These are phyloP conservation scores for Xerocomellus chrysenteron DNA, from an alignment of 768 basidiomycete species.

Conservation along the genomic window DNA sequence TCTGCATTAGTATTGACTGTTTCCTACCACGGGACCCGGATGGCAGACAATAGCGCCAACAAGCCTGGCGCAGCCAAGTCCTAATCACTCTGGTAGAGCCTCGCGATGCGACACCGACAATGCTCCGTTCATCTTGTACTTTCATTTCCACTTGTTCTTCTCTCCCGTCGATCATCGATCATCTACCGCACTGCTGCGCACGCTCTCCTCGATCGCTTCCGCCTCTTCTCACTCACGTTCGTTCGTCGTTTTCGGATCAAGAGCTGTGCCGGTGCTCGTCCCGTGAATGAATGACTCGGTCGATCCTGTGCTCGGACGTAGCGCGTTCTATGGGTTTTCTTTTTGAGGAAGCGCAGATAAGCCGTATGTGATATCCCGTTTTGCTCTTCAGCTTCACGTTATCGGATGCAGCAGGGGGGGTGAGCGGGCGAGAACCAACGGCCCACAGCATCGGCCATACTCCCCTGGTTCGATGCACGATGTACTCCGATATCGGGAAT, in stretches of 20 bases:
- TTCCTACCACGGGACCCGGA: too few species aligned
- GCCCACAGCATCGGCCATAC: too few species aligned
- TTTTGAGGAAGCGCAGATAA: background rate
- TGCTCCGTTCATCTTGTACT: background rate
- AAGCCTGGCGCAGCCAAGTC: too few species aligned
- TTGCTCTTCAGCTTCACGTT: background rate
- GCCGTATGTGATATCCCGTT: background rate
- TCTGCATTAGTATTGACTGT: too few species aligned
- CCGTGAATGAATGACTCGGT: background rate
- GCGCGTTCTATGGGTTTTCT: background rate
- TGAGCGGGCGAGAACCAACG: background rate
- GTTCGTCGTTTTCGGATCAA: background rate
- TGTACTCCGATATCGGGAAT: too few species aligned
- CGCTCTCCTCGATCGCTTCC: background rate
- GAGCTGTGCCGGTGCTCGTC: background rate
- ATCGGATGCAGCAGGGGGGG: background rate
- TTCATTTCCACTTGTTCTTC: background rate
- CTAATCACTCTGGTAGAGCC: too few species aligned
- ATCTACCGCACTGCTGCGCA: background rate
- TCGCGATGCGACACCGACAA: too few species aligned
- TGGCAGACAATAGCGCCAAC: too few species aligned
- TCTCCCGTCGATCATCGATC: conserved; percentile 1
- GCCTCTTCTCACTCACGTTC: background rate
- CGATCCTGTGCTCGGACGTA: background rate
- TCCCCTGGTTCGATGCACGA: too few species aligned